Percentiles rank a stretch among this genome's conserved stretches.
These are phyloP conservation scores for Taphrina confusa DNA, from an alignment of 1,139 yeast species.

Conservation along the genomic window DNA sequence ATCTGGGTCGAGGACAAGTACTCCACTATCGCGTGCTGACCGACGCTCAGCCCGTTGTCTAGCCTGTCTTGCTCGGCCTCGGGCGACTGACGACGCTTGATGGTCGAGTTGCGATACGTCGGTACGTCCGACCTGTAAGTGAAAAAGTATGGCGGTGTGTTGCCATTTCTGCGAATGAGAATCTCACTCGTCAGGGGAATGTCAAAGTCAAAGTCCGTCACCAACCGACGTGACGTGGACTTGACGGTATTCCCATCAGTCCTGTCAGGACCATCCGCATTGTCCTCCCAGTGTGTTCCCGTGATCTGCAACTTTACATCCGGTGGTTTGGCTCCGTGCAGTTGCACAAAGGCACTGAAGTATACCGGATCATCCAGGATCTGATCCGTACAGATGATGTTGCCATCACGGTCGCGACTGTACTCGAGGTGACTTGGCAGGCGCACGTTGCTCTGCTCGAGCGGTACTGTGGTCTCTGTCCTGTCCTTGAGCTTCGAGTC, in stretches of 20 bases:
- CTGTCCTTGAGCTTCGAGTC: background rate
- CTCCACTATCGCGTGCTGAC: constrained; percentile 8
- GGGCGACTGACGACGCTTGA: constrained; percentile 1
- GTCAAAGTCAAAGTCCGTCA: constrained; percentile 10
- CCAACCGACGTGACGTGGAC: background rate
- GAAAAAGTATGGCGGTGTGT: constrained; percentile 16
- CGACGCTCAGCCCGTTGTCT: constrained; percentile 7
- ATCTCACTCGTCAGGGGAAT: constrained; percentile 9
- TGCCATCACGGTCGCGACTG: background rate
- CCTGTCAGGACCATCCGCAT: background rate
- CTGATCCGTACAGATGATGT: constrained; percentile 13
- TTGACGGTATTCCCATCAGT: constrained; percentile 4
- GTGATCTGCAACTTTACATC: constrained; percentile 1
- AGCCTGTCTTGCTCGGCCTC: constrained; percentile 4
- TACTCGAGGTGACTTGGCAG: constrained; percentile 5
- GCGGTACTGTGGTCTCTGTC: background rate
- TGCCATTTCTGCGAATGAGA: constrained; percentile 8
- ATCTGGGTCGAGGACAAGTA: background rate
- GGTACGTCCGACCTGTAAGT: background rate
- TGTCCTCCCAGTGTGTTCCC: constrained; percentile 20
- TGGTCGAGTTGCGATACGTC: constrained; percentile 13
- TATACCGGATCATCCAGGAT: constrained; percentile 6
- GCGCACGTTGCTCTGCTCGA: background rate
- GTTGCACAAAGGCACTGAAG: constrained; percentile 15
- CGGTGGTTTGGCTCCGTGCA: constrained; percentile 19